These are phyloP conservation scores for Pseudogymnoascus sp. DNA, from an alignment of 2,329 filamentous ascomycete genomes.

Conservation along the genomic window DNA sequence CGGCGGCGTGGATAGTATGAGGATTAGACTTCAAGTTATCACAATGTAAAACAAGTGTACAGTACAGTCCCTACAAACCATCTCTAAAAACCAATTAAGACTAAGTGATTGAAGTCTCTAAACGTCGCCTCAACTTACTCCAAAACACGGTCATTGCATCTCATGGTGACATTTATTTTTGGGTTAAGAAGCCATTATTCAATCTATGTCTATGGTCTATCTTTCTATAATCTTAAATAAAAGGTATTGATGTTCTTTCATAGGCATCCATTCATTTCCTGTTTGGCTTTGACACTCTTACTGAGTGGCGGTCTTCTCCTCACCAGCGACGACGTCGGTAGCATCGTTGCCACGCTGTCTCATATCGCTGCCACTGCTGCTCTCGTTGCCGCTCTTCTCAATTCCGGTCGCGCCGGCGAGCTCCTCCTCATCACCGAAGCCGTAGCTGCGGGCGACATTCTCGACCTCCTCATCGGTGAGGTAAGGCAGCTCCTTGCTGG, in stretches of 20 bases:
- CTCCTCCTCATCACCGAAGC: conserved; percentile 9
- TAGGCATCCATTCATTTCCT: not conserved
- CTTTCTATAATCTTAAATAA: not conserved
- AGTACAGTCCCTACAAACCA: not conserved
- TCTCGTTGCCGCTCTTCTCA: not conserved
- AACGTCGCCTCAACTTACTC: not conserved
- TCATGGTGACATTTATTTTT: not conserved
- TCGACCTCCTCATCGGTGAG: conserved; percentile 47
- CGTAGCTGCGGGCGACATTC: conserved; percentile 20
- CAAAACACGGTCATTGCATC: not conserved
- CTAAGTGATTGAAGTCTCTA: not conserved
- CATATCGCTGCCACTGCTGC: not conserved
- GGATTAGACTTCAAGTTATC: not conserved
- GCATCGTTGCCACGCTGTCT: not conserved
- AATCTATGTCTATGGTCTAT: conserved; percentile 8
- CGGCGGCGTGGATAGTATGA: not conserved
- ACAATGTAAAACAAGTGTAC: not conserved
- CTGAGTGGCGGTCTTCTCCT: not conserved
- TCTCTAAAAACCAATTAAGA: not conserved
- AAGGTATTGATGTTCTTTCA: not conserved
- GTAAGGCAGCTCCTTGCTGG: conserved; percentile 49
- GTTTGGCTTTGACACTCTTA: not conserved
- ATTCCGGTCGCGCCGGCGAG: not conserved
- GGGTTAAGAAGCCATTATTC: not conserved
- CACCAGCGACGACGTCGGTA: no score